phyloP scores from a whole-genome alignment of 768 basidiomycete genomes.

The Russula lepida region DNA sequence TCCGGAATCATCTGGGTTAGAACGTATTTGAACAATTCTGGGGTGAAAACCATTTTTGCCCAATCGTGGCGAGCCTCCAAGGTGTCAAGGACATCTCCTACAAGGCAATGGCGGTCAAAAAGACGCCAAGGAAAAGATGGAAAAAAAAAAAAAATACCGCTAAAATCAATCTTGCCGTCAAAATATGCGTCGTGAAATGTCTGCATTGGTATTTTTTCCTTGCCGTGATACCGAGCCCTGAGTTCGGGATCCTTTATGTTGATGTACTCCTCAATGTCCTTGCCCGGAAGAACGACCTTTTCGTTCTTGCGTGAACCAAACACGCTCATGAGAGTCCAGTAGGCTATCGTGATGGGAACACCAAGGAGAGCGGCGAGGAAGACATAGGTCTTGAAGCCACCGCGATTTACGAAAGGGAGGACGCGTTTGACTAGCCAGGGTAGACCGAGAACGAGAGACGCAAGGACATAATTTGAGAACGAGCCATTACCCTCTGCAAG shows the following conservation, averaged over 20 bases:
- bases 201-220: slow-evolving; percentile 95
- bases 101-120: slow-evolving; percentile 3
- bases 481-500: slow-evolving; percentile 80
- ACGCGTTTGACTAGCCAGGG: slow-evolving; percentile 81
- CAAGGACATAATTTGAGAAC: slow-evolving; percentile 78
- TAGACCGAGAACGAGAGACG: slow-evolving; percentile 62
- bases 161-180: slow-evolving; percentile 92
- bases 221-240: slow-evolving; percentile 69
- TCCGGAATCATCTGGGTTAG: slow-evolving; percentile 85
- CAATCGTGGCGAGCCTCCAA: slow-evolving; percentile 95
- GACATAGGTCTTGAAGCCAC: slow-evolving; percentile 79
- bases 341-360: slow-evolving; percentile 68
- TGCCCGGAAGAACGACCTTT: slow-evolving; percentile 77
- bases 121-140: slow-evolving; percentile 3
- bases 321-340: slow-evolving; percentile 84
- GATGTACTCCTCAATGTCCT: slow-evolving; percentile 84
- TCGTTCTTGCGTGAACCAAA: slow-evolving; percentile 78
- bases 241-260: slow-evolving; percentile 80
- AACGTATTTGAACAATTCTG: slow-evolving; percentile 90
- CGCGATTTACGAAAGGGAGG: slow-evolving; percentile 73
- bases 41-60: slow-evolving; percentile 86
- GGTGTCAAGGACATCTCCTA: slow-evolving; percentile 89
- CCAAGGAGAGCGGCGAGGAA: slow-evolving; percentile 71
- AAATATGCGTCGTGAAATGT: slow-evolving; percentile 97
- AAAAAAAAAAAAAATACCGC: slow-evolving; percentile 45